A percentile compares a stretch with the other conserved stretches of the same genome.
Conservation (phyloP, 2,329 filamentous ascomycete species). For the Diaporthe citriasiana region DNA sequence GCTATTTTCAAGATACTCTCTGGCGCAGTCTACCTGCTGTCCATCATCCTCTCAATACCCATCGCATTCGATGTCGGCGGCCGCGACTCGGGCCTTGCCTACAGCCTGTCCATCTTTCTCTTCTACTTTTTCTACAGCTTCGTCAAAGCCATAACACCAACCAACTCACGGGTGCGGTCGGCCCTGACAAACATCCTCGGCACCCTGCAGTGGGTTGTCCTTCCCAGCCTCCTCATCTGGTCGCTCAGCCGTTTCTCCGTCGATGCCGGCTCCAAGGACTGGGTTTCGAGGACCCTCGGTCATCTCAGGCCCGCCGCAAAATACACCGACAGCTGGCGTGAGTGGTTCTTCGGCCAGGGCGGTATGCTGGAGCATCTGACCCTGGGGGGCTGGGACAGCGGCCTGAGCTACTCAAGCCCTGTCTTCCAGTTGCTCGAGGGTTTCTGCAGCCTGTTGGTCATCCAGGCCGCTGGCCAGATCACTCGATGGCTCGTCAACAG, state of each 20-base stretch:
- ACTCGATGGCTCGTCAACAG: conserved; percentile 95
- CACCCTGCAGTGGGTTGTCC: conserved; percentile 86
- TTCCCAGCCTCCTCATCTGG: conserved; percentile 93
- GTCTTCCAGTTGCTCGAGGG: conserved; percentile 95
- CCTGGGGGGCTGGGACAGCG: conserved; percentile 89
- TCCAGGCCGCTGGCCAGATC: conserved; percentile 94
- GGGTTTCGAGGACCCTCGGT: conserved; percentile 85
- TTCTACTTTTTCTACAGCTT: conserved; percentile 93
- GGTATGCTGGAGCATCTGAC: conserved; percentile 85
- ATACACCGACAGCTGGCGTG: conserved; percentile 75
- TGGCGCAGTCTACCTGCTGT: conserved; percentile 87
- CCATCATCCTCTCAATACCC: conserved; percentile 95
- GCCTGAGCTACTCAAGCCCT: conserved; percentile 90
- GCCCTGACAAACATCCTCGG: conserved; percentile 78
- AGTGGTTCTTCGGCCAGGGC: conserved; percentile 91
- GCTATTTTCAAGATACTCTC: conserved; percentile 84
- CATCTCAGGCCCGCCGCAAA: conserved; percentile 71
- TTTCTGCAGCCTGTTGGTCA: conserved; percentile 95
- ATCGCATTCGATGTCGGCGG: conserved; percentile 98
- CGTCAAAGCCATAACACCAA: conserved; percentile 85
- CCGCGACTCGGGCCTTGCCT: conserved; percentile 92
- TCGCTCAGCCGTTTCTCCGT: conserved; percentile 95
- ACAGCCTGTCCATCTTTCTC: conserved; percentile 87
- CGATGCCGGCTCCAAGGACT: conserved; percentile 82
- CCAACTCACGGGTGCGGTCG: conserved; percentile 80